phyloP scores from a whole-genome alignment of 371 early-diverging fungal species.

The Vairimorpha apis region DNA sequence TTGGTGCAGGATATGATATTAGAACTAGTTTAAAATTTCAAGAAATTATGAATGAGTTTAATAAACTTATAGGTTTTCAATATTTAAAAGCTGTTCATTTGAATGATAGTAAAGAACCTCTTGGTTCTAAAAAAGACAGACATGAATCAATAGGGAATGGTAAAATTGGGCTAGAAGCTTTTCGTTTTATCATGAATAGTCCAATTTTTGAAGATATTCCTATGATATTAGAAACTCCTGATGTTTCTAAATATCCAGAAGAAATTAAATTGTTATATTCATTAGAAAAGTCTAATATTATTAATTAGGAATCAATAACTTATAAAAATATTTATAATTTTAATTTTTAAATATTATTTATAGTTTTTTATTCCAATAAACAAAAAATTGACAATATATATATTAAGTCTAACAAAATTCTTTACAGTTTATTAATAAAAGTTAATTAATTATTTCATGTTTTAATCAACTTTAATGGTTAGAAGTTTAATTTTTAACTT shows the following conservation, averaged over 20 bases:
- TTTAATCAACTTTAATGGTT: no score
- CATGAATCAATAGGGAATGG: slow-evolving; percentile 68
- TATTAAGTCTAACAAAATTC: no score
- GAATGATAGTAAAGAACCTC: slow-evolving; percentile 66
- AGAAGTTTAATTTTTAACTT: no score
- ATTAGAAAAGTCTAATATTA: not conserved
- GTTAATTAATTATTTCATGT: no score
- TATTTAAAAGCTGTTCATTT: slow-evolving; percentile 67
- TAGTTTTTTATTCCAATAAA: no score
- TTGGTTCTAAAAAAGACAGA: slow-evolving; percentile 65
- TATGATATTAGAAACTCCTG: slow-evolving; percentile 68
- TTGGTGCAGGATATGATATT: slow-evolving; percentile 69
- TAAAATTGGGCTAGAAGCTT: slow-evolving; percentile 66
- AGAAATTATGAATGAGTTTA: slow-evolving; percentile 65
- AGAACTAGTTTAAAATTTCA: slow-evolving; percentile 62
- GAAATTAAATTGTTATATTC: slow-evolving; percentile 54
- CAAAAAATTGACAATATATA: no score
- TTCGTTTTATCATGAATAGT: slow-evolving; percentile 66
- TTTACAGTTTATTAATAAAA: no score
- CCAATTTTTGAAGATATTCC: slow-evolving; percentile 65
- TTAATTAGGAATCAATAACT: no score
- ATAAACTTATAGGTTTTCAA: slow-evolving; percentile 64
- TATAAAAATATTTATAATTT: no score
- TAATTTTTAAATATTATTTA: no score
- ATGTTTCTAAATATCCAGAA: slow-evolving; percentile 54